Conservation (phyloP, 768 basidiomycete genomes). For the Xerocomellus intermedius region DNA sequence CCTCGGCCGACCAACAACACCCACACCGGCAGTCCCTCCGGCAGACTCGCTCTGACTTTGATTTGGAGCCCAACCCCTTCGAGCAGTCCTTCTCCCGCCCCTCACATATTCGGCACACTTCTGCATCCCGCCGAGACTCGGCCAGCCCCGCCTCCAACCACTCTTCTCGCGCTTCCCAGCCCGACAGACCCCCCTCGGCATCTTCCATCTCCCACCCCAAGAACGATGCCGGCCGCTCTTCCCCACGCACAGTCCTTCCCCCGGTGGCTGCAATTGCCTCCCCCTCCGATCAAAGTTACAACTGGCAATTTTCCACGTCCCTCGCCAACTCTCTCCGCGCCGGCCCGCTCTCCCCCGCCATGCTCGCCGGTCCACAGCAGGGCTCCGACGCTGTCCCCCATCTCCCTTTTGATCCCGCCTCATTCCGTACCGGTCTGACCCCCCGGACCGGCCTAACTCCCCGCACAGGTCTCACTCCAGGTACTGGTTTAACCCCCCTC, state of each 20-base stretch:
- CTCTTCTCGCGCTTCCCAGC: constrained; percentile 36
- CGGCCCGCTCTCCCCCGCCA: constrained; percentile 93
- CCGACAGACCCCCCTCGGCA: constrained; percentile 35
- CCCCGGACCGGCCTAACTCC: constrained; percentile 84
- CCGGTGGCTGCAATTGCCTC: constrained; percentile 76
- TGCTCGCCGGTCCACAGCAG: constrained; percentile 85
- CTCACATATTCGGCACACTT: constrained; percentile 49
- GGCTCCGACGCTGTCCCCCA: constrained; percentile 37
- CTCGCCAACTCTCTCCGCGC: constrained; percentile 80
- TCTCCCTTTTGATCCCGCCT: constrained; percentile 62
- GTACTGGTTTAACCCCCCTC: constrained; percentile 77
- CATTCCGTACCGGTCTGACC: constrained; percentile 85
- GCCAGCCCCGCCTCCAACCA: constrained; percentile 35
- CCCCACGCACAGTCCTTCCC: constrained; percentile 75
- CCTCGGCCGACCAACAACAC: constrained; percentile 17
- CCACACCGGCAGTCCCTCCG: constrained; percentile 27
- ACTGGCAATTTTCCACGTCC: constrained; percentile 63
- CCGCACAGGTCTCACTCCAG: constrained; percentile 75
- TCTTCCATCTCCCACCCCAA: constrained; percentile 32
- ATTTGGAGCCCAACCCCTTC: constrained; percentile 88
- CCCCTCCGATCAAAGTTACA: constrained; percentile 46
- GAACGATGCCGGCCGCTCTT: constrained; percentile 29
- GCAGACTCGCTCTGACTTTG: constrained; percentile 64
- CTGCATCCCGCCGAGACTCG: constrained; percentile 33
- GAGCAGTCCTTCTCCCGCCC: constrained; percentile 86